Evolutionary conservation across 1,284 basidiomycete species (phyloP), one percentile per base, ranked within the genome.

Genomic region (Takashimella tepidaria): DNA sequence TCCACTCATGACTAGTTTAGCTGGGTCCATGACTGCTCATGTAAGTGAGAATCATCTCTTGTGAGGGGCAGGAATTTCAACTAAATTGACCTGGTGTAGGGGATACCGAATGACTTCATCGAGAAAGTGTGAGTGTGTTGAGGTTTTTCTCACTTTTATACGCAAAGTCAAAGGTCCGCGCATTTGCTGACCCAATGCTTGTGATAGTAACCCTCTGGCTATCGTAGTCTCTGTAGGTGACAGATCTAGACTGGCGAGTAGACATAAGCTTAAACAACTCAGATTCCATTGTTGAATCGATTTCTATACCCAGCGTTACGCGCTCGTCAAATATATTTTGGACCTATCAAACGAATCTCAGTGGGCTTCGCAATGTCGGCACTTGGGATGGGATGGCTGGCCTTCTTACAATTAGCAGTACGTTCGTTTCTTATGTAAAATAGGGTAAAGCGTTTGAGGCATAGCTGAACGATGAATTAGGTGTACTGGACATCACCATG

Each of bases 401-500:
- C 61, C 0, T 16, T 61, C 4, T 24, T 67, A 2, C 64, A 67
- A 49, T 41, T 53, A 20, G 50, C 46, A 5, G 64, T 65, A 26
- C 40, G 61, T 52, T 10, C 24, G n/a, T 13, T 26, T 37, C 31
- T 37, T 37, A 8, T 8, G 8, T 8, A 16, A 37, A 8, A 37
- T 37, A 16, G 31, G 16, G 31, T 37, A 37, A 8, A 8, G 31
- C 21, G 16, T 13, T 6, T 25, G 19, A n/a, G n/a, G n/a, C n/a
- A 11, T 3, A 16, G 43, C 45, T 50, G 42, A 47, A 42, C 3
- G 2, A 12, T 37, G 31, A 8, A 8, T 37, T 25, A 58, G 56
- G 61, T 63, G 24, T 63, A 63, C 49, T 27, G 43, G n/a, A 61
- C 59, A n/a, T 63, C 62, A 22, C 62, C 62, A 31, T 63, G 62